These are phyloP conservation scores for Fusarium haematococcum DNA, from an alignment of 2,329 filamentous ascomycete species.

Conservation along the genomic window DNA sequence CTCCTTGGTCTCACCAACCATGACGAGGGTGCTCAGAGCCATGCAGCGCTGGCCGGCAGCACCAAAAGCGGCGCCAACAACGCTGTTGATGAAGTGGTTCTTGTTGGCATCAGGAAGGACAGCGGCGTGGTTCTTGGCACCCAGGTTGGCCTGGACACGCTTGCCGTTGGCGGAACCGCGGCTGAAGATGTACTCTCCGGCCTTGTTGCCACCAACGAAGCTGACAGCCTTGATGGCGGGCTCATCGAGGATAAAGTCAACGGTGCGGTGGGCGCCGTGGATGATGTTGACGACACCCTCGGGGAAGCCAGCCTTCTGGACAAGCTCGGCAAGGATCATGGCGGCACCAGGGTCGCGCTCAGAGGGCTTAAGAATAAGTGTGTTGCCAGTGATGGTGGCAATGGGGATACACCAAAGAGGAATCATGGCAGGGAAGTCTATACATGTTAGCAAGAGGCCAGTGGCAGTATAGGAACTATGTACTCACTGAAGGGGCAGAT, in stretches of 20 bases:
- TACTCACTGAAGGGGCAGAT: slow-evolving; percentile 87
- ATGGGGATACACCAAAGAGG: slow-evolving; percentile 92
- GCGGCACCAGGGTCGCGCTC: slow-evolving; percentile 86
- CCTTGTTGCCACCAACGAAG: slow-evolving; percentile 90
- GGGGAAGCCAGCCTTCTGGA: slow-evolving; percentile 83
- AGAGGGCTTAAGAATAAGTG: slow-evolving; percentile 85
- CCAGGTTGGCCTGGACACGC: slow-evolving; percentile 88
- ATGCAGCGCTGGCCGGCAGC: slow-evolving; percentile 89
- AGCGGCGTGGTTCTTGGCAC: slow-evolving; percentile 89
- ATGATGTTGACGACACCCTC: slow-evolving; percentile 85
- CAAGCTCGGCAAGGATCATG: slow-evolving; percentile 87
- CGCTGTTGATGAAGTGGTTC: slow-evolving; percentile 88
- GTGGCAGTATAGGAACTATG: neutral
- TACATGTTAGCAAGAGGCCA: slow-evolving; percentile 9
- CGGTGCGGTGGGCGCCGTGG: slow-evolving; percentile 82
- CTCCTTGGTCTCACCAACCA: slow-evolving; percentile 86
- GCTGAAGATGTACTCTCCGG: slow-evolving; percentile 86
- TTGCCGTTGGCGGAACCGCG: slow-evolving; percentile 87
- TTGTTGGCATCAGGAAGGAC: slow-evolving; percentile 90
- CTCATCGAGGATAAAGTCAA: slow-evolving; percentile 88
- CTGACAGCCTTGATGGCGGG: slow-evolving; percentile 87
- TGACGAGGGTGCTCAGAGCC: slow-evolving; percentile 85
- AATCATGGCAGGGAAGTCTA: slow-evolving; percentile 93
- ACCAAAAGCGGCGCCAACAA: slow-evolving; percentile 85
- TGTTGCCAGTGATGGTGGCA: slow-evolving; percentile 86